These are phyloP conservation scores for Blepharisma undulans DNA, from an alignment of 169 alveolate species.

Conservation along the genomic window DNA sequence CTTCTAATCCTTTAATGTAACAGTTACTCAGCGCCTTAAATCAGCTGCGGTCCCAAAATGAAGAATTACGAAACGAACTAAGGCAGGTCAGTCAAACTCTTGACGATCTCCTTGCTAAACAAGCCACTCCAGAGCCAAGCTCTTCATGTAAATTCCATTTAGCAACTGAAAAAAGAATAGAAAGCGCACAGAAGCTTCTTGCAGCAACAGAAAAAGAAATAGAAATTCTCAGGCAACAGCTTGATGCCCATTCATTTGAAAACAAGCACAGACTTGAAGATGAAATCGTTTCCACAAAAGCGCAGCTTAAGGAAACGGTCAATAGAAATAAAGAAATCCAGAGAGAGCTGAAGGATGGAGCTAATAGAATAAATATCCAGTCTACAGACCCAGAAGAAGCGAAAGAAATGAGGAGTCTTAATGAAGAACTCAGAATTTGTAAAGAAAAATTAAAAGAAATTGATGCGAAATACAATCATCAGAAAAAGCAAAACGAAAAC, in stretches of 20 bases:
- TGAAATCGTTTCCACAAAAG: background rate
- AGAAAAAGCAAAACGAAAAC: background rate
- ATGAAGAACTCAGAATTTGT: background rate
- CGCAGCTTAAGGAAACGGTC: background rate
- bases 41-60: constrained; percentile 12
- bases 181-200: background rate
- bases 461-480: background rate
- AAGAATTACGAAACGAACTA: constrained; percentile 26
- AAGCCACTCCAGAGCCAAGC: background rate
- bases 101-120: constrained; percentile 23
- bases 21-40: constrained; percentile 10
- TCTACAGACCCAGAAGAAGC: constrained; percentile 16
- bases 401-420: background rate
- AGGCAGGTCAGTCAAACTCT: constrained; percentile 17
- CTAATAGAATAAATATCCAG: background rate
- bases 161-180: background rate
- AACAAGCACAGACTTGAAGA: background rate
- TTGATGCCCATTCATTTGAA: background rate
- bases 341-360: background rate
- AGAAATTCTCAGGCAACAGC: background rate
- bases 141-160: background rate
- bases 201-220: constrained; percentile 12
- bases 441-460: constrained; percentile 31
- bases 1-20: background rate
- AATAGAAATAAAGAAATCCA: background rate